Base-by-base conservation (phyloP, 2,329 filamentous ascomycete genomes). In the Alternaria brassicicola region DNA sequence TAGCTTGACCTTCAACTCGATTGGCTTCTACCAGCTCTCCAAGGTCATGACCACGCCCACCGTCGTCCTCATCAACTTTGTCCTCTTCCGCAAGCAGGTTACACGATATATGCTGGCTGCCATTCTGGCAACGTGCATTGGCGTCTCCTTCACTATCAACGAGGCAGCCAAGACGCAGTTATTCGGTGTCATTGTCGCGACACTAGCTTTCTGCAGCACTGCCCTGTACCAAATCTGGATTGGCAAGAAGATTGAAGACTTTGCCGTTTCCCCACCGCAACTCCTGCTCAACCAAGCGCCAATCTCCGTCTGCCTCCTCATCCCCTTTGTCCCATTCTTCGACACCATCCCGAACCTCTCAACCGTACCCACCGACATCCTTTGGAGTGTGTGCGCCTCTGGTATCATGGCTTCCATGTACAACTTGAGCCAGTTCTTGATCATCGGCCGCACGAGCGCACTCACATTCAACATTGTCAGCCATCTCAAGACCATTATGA, bases 141-240 rank as follows among this genome's bases (percentile, higher is more conserved):
- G 80, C 6, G 79, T 82, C 8, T 76, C 68, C 4, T 76, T 81
- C 52, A 81, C 80, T 6, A 81, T 81, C 61, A 77, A 76, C 46
- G 74, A 74, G 25, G 72, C 74, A 1, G 71, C 78, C 38, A 78
- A 76, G 54, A 80, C 76, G 8, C 72, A 75, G n/a, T 68, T 77
- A 3, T 70, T 79, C 12, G 80, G 80, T 25, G 76, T 78, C 23
- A 77, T 79, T 12, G 76, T 81, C 56, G 79, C 80, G 1, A 74
- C 76, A 4, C 67, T 78, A 31, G 79, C 80, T 8, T 81, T 81
- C 60, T 78, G 75, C 55, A 77, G 78, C 2, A 81, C 80, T 8
- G 79, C 79, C 1, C 77, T 81, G 45, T 81, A 81, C 59, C 79
- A 81, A 66, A 80, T 81, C 45, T 81, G 79, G 80, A 81, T 81